phyloP scores from a whole-genome alignment of 352 stramenopile genomes.

The Globisporangium mamillatum region DNA sequence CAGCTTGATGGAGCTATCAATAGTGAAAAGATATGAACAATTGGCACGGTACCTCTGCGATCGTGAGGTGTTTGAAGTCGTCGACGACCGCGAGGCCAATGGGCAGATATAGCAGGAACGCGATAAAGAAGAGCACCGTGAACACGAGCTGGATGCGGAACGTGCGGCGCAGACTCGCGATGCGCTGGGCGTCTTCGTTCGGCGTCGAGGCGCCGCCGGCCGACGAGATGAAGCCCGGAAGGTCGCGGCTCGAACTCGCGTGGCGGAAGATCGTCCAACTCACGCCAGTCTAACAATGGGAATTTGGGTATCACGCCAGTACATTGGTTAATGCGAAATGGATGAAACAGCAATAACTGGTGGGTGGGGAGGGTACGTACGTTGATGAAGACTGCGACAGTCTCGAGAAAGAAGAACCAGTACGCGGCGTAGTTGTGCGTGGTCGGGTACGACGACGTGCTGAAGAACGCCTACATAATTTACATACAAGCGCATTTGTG shows the following conservation, averaged over 20 bases:
- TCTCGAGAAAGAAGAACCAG: constrained; percentile 70
- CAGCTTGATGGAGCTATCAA: neutral
- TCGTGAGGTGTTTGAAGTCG: constrained; percentile 40
- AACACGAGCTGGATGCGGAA: constrained; percentile 37
- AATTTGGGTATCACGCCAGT: neutral
- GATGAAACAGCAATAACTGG: neutral
- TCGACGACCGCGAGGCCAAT: constrained; percentile 51
- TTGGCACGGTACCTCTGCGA: constrained; percentile 24
- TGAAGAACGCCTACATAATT: constrained; percentile 48
- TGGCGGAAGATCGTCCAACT: constrained; percentile 28
- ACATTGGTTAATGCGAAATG: too few species aligned
- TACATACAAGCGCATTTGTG: neutral
- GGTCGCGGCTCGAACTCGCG: constrained; percentile 11
- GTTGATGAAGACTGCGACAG: constrained; percentile 55
- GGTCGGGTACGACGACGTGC: constrained; percentile 47
- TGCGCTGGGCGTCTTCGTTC: constrained; percentile 18
- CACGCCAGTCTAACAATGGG: constrained; percentile 25
- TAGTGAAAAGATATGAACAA: neutral
- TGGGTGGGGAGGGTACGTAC: constrained; percentile 22
- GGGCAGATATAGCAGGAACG: constrained; percentile 70
- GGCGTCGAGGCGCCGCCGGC: constrained; percentile 13
- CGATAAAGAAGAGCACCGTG: constrained; percentile 51
- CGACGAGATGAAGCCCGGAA: constrained; percentile 1
- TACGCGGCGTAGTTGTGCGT: constrained; percentile 61
- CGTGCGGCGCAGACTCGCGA: constrained; percentile 32